Base-by-base conservation (phyloP, 1,139 yeast genomes). In the Yamadazyma buinensis region DNA sequence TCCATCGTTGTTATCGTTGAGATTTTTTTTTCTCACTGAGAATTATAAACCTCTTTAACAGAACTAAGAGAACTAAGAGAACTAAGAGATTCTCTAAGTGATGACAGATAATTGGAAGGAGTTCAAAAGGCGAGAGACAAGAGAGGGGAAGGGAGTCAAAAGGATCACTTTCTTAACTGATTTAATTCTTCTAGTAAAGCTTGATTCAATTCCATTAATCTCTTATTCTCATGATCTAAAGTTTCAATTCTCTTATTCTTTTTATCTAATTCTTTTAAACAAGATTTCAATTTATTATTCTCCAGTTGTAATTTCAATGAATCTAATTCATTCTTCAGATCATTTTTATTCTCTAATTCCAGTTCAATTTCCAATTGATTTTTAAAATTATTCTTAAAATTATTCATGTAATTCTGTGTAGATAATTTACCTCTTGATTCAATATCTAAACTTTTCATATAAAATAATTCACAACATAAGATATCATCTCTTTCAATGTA, bases 141-240 rank as follows among this genome's bases (percentile, higher is more conserved):
- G n/a, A n/a, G n/a, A n/a, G n/a, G n/a, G n/a, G n/a, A n/a, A n/a
- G n/a, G n/a, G n/a, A n/a, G n/a, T n/a, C n/a, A n/a, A n/a, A n/a
- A n/a, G n/a, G n/a, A n/a, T n/a, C 23, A 12, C 12, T 11, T n/a
- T n/a, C 25, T 23, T 12, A 23, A 23, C 12, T 23, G 14, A 13
- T 23, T 23, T 34, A 43, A 37, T 15, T 46, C 49, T 23, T 40
- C 44, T 15, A 63, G 41, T 30, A 64, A 44, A 20, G 55, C 56
- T 34, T 59, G 67, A 42, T 64, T 64, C 43, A 63, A 50, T 26
- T 62, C 66, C 39, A 63, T 50, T 21, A 64, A 45, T 30, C 55
- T 42, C 39, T 57, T 60, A 40, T 62, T 61, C 38, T 64, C 69
- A 3, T 39, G 42, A 32, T 47, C 46, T 32, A 64, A 44, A 15